Base-by-base conservation (phyloP, 2,329 filamentous ascomycete species). In the Harringtonia lauricola region DNA sequence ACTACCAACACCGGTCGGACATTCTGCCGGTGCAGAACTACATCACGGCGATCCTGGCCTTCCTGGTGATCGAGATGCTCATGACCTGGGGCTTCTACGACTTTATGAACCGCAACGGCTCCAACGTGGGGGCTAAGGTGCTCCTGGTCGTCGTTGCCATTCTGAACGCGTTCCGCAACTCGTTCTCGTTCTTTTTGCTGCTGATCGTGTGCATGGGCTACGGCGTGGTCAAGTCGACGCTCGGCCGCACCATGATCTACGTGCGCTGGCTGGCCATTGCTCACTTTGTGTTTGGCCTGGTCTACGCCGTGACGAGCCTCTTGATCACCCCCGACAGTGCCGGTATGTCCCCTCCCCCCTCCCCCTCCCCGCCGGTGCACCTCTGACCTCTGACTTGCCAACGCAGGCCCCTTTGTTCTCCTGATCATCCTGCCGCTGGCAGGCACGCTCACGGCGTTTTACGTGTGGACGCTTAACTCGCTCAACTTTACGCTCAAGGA, bases 1-100 rank as follows among this genome's bases (percentile, higher is more conserved):
- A 98, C 65, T 89, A 89, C 56, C 88, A 95, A 62, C 87, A 98
- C 61, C 77, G 90, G 47, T 79, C 84, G 56, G 92, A 98, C 62
- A 96, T 98, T 49, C 80, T 98, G 57, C 83, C 94, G 15, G 92
- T 98, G 2, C 92, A 98, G 64, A 98, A 98, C 61, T 98, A 98
- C 63, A 96, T 98, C 55, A 98, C 92, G 0, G 90, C 92, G 10
- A 98, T 96, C 48, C 71, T 98, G 40, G 79, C 92, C 42, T 98
- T 98, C 66, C 68, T 98, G 36, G 86, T 96, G 15, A 66, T 96
- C 15, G 92, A 98, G 62, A 95, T 96, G 81, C 70, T 96, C 57
- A 89, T 96, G 77, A 98, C 92, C 2, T 98, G 92, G 92, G 88
- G 87, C 36, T 98, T 94, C 67, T 98, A 96, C 62, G 92, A 98